phyloP scores from a whole-genome alignment of 345 rosid species.

The Syzygium jambos region DNA sequence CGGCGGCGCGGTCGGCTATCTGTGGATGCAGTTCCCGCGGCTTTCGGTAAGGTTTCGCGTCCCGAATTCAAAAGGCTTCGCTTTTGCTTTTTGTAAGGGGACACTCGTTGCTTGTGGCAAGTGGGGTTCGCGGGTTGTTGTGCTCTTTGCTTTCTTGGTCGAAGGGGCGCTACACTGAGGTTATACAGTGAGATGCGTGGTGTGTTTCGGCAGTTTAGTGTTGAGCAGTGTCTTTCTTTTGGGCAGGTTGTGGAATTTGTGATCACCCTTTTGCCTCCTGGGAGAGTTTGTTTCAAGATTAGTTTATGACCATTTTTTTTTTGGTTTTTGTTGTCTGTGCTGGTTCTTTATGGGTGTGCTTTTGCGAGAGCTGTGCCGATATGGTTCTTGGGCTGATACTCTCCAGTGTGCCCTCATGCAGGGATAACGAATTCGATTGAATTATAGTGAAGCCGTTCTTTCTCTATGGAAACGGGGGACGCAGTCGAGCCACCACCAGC shows the following conservation, averaged over 20 bases:
- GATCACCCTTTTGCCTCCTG: neutral
- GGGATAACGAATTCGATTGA: neutral
- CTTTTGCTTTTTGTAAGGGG: neutral
- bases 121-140: neutral
- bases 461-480: slow-evolving; percentile 44
- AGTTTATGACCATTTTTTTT: neutral
- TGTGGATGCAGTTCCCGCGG: neutral
- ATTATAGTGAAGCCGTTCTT: neutral
- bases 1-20: neutral
- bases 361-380: neutral
- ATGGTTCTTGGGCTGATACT: neutral
- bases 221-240: neutral
- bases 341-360: neutral
- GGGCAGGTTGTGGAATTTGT: neutral
- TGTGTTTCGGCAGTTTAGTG: neutral
- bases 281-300: neutral
- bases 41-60: neutral
- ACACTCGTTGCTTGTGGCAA: neutral
- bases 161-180: neutral
- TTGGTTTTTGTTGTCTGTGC: neutral
- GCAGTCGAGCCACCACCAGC: slow-evolving; percentile 19
- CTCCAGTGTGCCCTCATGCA: neutral
- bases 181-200: neutral
- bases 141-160: neutral
- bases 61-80: neutral